Percentiles rank a stretch among this genome's conserved stretches.
phyloP scores from a whole-genome alignment of 176 grass and related monocot genomes.

The Saccharum officinarum region DNA sequence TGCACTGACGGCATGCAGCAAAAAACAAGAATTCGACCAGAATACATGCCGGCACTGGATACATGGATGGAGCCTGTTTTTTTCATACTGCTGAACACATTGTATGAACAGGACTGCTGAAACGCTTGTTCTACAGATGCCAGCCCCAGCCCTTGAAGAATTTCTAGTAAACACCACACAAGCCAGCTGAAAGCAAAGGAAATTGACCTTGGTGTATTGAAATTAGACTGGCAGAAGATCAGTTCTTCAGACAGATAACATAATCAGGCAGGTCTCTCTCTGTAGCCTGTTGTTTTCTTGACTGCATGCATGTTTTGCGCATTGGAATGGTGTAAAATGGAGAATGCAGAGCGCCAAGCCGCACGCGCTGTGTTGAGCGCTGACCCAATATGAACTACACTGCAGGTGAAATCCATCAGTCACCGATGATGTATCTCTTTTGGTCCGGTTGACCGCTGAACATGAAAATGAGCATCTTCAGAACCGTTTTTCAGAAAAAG shows the following conservation, averaged over 20 bases:
- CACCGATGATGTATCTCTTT: not conserved
- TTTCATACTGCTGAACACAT: not conserved
- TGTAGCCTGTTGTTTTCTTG: not conserved
- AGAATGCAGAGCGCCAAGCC: not conserved
- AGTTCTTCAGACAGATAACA: not conserved
- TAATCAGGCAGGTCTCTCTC: not conserved
- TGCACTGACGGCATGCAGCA: not conserved
- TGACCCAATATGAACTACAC: not conserved
- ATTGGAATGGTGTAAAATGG: not conserved
- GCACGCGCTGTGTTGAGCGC: not conserved
- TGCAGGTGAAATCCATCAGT: not conserved
- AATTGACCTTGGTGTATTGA: not conserved
- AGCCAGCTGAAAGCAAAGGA: not conserved
- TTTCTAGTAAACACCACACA: conserved; percentile 6
- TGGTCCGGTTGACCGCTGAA: not conserved
- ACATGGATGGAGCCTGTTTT: not conserved
- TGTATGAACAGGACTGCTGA: conserved; percentile 6
- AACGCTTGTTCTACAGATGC: not conserved
- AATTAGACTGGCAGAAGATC: not conserved
- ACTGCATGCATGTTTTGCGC: not conserved
- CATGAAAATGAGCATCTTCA: not conserved
- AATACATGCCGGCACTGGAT: not conserved
- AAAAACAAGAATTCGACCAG: not conserved
- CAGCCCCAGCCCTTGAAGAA: not conserved
- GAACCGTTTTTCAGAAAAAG: not conserved